A percentile compares a stretch with the other conserved stretches of the same genome.
These are phyloP conservation scores for Leccinum proliferum DNA, from an alignment of 1,284 basidiomycete genomes.

Conservation along the genomic window DNA sequence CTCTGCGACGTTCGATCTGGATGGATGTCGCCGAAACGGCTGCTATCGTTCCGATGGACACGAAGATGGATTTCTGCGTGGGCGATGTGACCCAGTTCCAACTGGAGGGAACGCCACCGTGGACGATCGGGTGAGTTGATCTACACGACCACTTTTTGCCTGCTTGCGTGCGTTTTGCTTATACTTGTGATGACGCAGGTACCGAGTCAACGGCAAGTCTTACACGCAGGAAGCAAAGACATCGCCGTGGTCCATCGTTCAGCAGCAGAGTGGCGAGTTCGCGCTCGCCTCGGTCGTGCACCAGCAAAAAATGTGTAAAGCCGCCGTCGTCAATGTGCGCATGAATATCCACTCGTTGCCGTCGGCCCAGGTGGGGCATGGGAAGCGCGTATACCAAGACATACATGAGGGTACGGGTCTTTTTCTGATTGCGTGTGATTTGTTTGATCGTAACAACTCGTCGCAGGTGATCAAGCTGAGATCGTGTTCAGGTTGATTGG, in stretches of 20 bases:
- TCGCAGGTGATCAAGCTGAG: constrained; percentile 82
- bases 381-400: constrained; percentile 75
- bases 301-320: constrained; percentile 86
- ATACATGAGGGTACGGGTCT: constrained; percentile 75
- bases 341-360: constrained; percentile 83
- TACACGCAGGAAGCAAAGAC: constrained; percentile 72
- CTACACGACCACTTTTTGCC: neutral
- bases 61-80: constrained; percentile 81
- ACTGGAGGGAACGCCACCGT: constrained; percentile 93
- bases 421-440: neutral
- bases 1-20: constrained; percentile 61
- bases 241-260: constrained; percentile 80
- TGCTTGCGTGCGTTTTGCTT: constrained; percentile 1
- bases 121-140: constrained; percentile 77
- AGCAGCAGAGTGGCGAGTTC: constrained; percentile 80
- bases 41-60: constrained; percentile 80
- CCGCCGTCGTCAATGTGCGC: constrained; percentile 69
- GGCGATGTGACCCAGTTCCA: constrained; percentile 91
- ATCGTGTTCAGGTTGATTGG: constrained; percentile 88
- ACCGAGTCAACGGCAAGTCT: constrained; percentile 75
- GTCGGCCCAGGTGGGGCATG: constrained; percentile 82
- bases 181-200: constrained; percentile 41
- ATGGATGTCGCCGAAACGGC: constrained; percentile 94
- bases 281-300: constrained; percentile 84
- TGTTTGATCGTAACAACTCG: neutral